These are phyloP conservation scores for Kuraishia molischiana DNA, from an alignment of 805 yeast species.

Conservation along the genomic window DNA sequence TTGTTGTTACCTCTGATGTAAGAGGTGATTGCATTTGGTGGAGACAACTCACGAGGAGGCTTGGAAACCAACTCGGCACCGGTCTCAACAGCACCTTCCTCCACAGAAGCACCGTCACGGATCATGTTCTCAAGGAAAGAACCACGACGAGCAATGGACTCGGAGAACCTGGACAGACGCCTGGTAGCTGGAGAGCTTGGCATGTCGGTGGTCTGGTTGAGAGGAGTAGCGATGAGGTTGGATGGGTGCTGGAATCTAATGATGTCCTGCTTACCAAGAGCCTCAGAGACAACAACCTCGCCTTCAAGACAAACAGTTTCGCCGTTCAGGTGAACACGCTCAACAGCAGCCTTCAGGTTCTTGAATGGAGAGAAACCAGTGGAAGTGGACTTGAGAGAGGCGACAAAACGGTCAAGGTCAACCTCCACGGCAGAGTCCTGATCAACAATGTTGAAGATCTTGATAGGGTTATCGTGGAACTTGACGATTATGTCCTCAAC, in stretches of 20 bases:
- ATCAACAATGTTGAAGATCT: conserved; percentile 74
- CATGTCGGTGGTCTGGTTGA: conserved; percentile 19
- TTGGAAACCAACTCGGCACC: conserved; percentile 67
- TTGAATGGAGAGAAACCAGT: conserved; percentile 47
- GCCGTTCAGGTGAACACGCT: conserved; percentile 72
- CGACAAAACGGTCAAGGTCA: conserved; percentile 61
- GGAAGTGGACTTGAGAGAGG: conserved; percentile 28
- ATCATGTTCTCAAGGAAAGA: conserved; percentile 16
- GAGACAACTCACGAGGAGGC: conserved; percentile 60
- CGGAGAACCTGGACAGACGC: conserved; percentile 42
- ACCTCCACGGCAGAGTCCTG: conserved; percentile 75
- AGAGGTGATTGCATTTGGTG: conserved; percentile 71
- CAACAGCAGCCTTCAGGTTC: conserved; percentile 72
- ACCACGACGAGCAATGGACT: conserved; percentile 28
- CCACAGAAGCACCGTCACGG: conserved; percentile 21
- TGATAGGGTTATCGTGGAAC: conserved; percentile 73
- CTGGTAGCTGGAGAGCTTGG: conserved; percentile 23
- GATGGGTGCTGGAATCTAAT: conserved; percentile 34
- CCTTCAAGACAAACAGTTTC: conserved; percentile 85
- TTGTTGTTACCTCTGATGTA: conserved; percentile 79
- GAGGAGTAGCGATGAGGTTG: conserved; percentile 17
- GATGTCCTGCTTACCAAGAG: conserved; percentile 51
- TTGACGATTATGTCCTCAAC: conserved; percentile 61
- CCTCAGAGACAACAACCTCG: conserved; percentile 46
- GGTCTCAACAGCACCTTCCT: conserved; percentile 23